Percentiles rank a stretch among this genome's conserved stretches.
phyloP scores from a whole-genome alignment of 331 rosid genomes.

The Pyracantha coccinea region DNA sequence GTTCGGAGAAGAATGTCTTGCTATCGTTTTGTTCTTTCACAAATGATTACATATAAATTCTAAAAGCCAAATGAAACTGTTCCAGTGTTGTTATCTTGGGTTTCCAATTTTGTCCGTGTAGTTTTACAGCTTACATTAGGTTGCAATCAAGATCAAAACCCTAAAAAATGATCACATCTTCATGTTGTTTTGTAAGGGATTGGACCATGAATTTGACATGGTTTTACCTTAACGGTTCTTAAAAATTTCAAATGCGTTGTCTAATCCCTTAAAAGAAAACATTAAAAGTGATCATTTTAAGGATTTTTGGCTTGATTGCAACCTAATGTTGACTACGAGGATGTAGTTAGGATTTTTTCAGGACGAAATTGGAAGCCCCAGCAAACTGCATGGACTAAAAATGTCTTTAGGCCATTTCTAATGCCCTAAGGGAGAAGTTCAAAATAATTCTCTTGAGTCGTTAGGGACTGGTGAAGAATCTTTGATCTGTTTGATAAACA shows the following conservation, averaged over 20 bases:
- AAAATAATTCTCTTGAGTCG: neutral
- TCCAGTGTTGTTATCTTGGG: neutral
- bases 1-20: neutral
- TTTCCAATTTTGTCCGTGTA: neutral
- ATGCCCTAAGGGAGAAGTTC: neutral
- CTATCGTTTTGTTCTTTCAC: neutral
- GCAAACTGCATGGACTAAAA: neutral
- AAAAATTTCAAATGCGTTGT: neutral
- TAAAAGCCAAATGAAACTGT: neutral
- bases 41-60: neutral
- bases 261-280: neutral
- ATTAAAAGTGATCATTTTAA: neutral
- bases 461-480: neutral
- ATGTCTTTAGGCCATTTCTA: neutral
- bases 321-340: neutral
- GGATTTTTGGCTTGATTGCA: neutral
- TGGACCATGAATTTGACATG: neutral
- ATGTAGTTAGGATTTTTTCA: neutral
- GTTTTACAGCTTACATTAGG: neutral
- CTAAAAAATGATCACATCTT: neutral
- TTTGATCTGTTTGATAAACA: neutral
- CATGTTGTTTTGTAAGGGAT: neutral
- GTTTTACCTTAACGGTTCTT: neutral
- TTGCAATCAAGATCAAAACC: neutral
- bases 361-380: neutral